These are phyloP conservation scores for Brassica incana DNA, from an alignment of 345 rosid species.

Conservation along the genomic window DNA sequence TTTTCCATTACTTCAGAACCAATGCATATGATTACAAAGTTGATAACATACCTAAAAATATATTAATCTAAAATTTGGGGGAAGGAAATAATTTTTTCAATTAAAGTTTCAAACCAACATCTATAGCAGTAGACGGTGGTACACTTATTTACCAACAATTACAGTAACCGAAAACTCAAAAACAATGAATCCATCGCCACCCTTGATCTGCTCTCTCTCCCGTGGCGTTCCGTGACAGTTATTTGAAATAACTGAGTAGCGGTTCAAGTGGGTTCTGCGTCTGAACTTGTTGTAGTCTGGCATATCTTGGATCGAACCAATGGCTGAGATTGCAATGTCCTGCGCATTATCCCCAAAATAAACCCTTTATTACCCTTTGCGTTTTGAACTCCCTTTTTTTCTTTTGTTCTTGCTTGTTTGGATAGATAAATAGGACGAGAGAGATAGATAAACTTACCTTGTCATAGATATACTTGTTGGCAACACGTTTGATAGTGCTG, in stretches of 20 bases:
- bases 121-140: not conserved
- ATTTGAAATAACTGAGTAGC: constrained; percentile 45
- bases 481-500: constrained; percentile 82
- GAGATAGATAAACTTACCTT: constrained; percentile 51
- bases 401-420: not conserved
- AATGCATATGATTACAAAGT: too few relatives aligned
- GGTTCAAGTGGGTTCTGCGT: constrained; percentile 97
- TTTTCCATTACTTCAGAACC: too few relatives aligned
- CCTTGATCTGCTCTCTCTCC: constrained; percentile 22
- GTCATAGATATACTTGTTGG: constrained; percentile 83
- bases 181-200: constrained; percentile 34
- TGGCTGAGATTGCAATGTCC: constrained; percentile 94
- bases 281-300: constrained; percentile 98
- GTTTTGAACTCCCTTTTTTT: not conserved
- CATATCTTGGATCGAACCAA: constrained; percentile 88
- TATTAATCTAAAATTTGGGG: too few relatives aligned
- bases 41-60: too few relatives aligned
- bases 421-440: not conserved
- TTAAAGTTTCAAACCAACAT: too few relatives aligned
- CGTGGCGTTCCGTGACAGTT: constrained; percentile 4
- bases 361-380: not conserved
- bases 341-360: constrained; percentile 33
- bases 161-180: constrained; percentile 24
- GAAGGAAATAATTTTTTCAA: too few relatives aligned
- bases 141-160: constrained; percentile 35